Evolutionary conservation across 2,329 filamentous ascomycete genomes (phyloP).

Genomic region (Botryotinia globosa): DNA sequence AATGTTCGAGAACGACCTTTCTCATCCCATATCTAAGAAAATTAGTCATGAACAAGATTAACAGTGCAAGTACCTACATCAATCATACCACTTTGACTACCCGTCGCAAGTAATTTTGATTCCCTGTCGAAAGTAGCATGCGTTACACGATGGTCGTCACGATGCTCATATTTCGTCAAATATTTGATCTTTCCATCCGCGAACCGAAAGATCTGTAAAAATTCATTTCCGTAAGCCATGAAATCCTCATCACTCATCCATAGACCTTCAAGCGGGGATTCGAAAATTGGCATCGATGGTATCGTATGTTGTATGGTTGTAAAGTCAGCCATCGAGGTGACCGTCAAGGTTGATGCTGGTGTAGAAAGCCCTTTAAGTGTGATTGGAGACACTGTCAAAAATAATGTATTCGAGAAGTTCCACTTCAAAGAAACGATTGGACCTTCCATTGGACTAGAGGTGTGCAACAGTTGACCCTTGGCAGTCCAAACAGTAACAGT

Average conservation of each 20-base stretch:
- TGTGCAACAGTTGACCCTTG: slow-evolving; percentile 51
- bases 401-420: slow-evolving; percentile 54
- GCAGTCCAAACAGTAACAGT: slow-evolving; percentile 55
- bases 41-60: slow-evolving; percentile 36
- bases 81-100: slow-evolving; percentile 57
- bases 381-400: slow-evolving; percentile 54
- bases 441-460: slow-evolving; percentile 57
- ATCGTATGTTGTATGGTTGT: slow-evolving; percentile 46
- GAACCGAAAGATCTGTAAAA: slow-evolving; percentile 50
- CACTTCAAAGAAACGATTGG: slow-evolving; percentile 61
- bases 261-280: slow-evolving; percentile 54
- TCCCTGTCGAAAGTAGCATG: slow-evolving; percentile 56
- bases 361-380: slow-evolving; percentile 46
- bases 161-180: slow-evolving; percentile 51
- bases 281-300: slow-evolving; percentile 49
- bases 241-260: slow-evolving; percentile 61
- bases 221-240: slow-evolving; percentile 55
- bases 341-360: slow-evolving; percentile 52
- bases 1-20: slow-evolving; percentile 54
- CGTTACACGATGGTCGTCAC: slow-evolving; percentile 52
- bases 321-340: slow-evolving; percentile 42
- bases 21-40: slow-evolving; percentile 40
- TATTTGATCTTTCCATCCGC: slow-evolving; percentile 47
- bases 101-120: slow-evolving; percentile 55
- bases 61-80: slow-evolving; percentile 48